These are phyloP conservation scores for Pseudophaeomoniella oleicola DNA, from an alignment of 2,329 filamentous ascomycete species.

Conservation along the genomic window DNA sequence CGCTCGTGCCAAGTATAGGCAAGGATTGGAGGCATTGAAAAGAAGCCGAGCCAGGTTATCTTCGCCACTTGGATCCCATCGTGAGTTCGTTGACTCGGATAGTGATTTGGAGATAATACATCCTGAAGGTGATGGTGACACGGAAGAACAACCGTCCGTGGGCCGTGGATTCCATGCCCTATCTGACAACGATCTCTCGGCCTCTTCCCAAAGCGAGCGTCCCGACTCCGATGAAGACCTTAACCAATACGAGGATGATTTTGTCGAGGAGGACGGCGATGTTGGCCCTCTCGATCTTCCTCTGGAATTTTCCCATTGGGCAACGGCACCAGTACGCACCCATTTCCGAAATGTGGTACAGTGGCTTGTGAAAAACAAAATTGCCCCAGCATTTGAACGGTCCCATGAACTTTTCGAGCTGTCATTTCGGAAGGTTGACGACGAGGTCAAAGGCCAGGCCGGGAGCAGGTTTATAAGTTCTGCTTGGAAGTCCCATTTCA, in stretches of 20 bases:
- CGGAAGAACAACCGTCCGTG: constrained; percentile 7
- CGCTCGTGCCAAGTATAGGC: constrained; percentile 21
- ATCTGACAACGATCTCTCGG: constrained; percentile 11
- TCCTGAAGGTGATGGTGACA: constrained; percentile 15
- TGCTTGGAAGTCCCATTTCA: constrained; percentile 54
- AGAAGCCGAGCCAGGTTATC: constrained; percentile 26
- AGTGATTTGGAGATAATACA: constrained; percentile 11
- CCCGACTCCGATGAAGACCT: constrained; percentile 23
- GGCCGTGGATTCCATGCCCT: constrained; percentile 17
- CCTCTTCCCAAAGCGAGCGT: not conserved
- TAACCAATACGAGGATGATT: constrained; percentile 47
- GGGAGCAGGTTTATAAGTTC: constrained; percentile 59
- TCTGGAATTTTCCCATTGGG: constrained; percentile 52
- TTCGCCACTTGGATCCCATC: constrained; percentile 15
- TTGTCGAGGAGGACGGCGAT: constrained; percentile 50
- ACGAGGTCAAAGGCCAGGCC: constrained; percentile 53
- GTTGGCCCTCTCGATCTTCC: constrained; percentile 40
- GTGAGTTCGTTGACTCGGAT: constrained; percentile 10
- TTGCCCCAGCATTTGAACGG: constrained; percentile 55
- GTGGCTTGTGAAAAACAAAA: constrained; percentile 68
- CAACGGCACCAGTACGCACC: constrained; percentile 53
- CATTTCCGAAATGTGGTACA: constrained; percentile 62
- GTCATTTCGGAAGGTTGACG: constrained; percentile 57
- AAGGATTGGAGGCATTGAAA: constrained; percentile 26
- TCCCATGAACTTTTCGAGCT: constrained; percentile 50